Percentiles rank a stretch among this genome's conserved stretches.
Conservation (phyloP, 1,139 yeast genomes). For the Geotrichum carabidarum region DNA sequence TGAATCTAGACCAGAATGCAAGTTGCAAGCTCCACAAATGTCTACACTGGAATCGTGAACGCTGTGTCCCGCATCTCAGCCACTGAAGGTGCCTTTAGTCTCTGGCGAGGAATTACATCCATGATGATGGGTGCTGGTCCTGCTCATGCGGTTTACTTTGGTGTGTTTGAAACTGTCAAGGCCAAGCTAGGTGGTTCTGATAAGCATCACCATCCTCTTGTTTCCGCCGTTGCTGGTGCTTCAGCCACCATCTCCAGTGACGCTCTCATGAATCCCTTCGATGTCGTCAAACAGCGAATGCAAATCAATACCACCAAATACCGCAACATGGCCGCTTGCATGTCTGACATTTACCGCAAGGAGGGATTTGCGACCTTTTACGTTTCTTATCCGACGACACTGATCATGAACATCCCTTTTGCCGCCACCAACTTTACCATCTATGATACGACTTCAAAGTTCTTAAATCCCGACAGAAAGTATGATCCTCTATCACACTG, state of each 20-base stretch:
- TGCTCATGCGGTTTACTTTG: slow-evolving; percentile 95
- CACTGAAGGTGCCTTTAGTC: slow-evolving; percentile 82
- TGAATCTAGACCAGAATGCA: slow-evolving; percentile 73
- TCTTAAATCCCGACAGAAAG: slow-evolving; percentile 68
- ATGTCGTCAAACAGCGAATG: slow-evolving; percentile 86
- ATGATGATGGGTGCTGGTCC: slow-evolving; percentile 99
- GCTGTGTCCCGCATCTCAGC: slow-evolving; percentile 73
- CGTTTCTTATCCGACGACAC: slow-evolving; percentile 90
- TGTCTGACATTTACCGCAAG: slow-evolving; percentile 49
- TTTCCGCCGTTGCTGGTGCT: slow-evolving; percentile 87
- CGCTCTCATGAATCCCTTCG: slow-evolving; percentile 97
- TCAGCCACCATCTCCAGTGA: slow-evolving; percentile 90
- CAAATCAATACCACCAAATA: slow-evolving; percentile 43
- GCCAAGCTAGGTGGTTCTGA: slow-evolving; percentile 45
- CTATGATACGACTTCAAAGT: slow-evolving; percentile 74
- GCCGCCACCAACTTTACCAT: slow-evolving; percentile 93
- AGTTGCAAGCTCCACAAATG: slow-evolving; percentile 46
- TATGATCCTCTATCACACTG: slow-evolving; percentile 93
- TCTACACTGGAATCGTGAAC: slow-evolving; percentile 48
- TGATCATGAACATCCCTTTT: slow-evolving; percentile 89
- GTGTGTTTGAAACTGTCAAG: slow-evolving; percentile 88
- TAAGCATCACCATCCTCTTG: slow-evolving; percentile 63
- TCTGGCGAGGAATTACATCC: slow-evolving; percentile 93
- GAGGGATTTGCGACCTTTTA: slow-evolving; percentile 87
- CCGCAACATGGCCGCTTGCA: slow-evolving; percentile 38